Evolutionary conservation across 768 basidiomycete species (phyloP).

Genomic region (Russula sp.): DNA sequence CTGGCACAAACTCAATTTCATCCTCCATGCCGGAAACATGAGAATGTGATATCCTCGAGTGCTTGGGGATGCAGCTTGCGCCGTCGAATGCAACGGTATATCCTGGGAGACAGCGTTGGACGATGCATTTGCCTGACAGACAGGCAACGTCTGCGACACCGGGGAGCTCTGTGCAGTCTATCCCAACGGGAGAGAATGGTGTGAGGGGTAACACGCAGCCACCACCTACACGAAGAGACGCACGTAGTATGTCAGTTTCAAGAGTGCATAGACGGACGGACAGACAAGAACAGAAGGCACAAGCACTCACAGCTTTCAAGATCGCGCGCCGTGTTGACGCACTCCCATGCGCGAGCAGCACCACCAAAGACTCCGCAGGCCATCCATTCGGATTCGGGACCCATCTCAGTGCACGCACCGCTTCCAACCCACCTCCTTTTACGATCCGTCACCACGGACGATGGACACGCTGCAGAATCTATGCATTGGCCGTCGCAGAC

Average conservation of each 20-base stretch:
- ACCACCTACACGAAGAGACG: background rate
- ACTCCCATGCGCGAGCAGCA: conserved; percentile 38
- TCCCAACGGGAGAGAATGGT: conserved; percentile 29
- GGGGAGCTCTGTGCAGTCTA: conserved; percentile 42
- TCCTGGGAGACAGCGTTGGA: conserved; percentile 35
- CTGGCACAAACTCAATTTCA: background rate
- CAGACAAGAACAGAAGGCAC: no score
- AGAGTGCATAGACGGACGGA: no score
- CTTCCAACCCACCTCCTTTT: conserved; percentile 31
- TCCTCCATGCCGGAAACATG: background rate
- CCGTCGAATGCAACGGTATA: background rate
- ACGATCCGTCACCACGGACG: conserved; percentile 12
- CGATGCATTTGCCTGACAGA: conserved; percentile 35
- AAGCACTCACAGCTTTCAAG: conserved; percentile 45
- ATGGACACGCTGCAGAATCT: conserved; percentile 24
- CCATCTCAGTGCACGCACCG: conserved; percentile 6
- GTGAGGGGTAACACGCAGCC: conserved; percentile 27
- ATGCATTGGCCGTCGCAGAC: conserved; percentile 46
- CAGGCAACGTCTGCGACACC: conserved; percentile 46
- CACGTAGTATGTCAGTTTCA: no score
- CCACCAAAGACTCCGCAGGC: conserved; percentile 41
- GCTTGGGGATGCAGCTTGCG: background rate
- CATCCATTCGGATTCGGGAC: conserved; percentile 29
- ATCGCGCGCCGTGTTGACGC: conserved; percentile 39
- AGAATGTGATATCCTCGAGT: background rate